Evolutionary conservation across 768 basidiomycete species (phyloP), one percentile per base, ranked within the genome.

Genomic region (Amanita pseudoporphyria): DNA sequence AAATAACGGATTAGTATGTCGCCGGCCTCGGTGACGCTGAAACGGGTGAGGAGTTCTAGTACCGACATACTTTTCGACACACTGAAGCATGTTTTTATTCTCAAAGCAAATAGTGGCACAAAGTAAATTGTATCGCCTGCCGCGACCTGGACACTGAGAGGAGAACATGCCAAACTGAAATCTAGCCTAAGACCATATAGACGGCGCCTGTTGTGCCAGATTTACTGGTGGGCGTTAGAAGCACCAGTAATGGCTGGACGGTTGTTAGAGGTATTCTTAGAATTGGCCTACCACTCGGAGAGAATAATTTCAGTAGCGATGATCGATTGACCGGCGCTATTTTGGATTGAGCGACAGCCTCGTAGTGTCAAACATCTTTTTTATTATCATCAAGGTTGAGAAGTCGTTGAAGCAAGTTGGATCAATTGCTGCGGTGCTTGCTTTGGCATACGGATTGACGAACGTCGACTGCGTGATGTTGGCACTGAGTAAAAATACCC

Each of bases 401-500:
- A 4, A 5, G 64, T 58, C 12, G 71, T 59, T 22, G 59, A 60
- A 31, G 62, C 56, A 28, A 63, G 54, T 56, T 9, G 79, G 80
- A 64, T 76, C 68, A 43, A 73, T 59, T 35, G 75, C 77, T 24
- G 47, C 40, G 18, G 36, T 19, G 18, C 26, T 65, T 56, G 66
- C 53, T 52, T 61, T 56, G 5, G 58, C 55, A 62, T 81, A 84
- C 22, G 82, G 82, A 43, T 50, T 57, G 37, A 70, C 65, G 55
- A 84, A 82, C 33, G 76, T 74, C 7, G 79, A 81, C 60, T 81
- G 77, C 6, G 79, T 80, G 44, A 78, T 5, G 18, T 32, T 5
- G 37, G 7, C 26, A 28, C 2, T 47, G 28, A 47, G 22, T 16
- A 16, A 38, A n/a, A 9, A 28, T 30, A 2, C 26, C 9, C 26